phyloP scores from a whole-genome alignment of 1,284 basidiomycete species.

The Moniliella sp. region DNA sequence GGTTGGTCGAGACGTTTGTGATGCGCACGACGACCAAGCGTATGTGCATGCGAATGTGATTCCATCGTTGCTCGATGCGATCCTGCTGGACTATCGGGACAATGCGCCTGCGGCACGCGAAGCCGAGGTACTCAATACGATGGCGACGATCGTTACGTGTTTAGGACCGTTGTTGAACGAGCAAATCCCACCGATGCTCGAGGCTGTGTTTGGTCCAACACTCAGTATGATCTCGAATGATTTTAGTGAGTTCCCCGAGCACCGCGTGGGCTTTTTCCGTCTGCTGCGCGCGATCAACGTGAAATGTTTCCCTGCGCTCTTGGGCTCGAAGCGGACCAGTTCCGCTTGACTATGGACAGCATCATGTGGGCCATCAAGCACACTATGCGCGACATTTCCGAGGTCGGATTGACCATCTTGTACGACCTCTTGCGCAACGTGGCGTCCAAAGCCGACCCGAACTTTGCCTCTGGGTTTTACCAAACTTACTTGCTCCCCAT shows the following conservation, averaged over 20 bases:
- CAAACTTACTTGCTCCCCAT: slow-evolving; percentile 79
- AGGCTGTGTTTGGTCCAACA: slow-evolving; percentile 92
- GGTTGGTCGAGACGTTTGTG: slow-evolving; percentile 86
- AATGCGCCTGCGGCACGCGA: slow-evolving; percentile 85
- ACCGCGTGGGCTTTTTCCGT: slow-evolving; percentile 91
- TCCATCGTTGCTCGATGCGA: slow-evolving; percentile 83
- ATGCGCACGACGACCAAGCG: slow-evolving; percentile 82
- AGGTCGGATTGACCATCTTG: slow-evolving; percentile 61
- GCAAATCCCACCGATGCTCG: slow-evolving; percentile 84
- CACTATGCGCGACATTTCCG: slow-evolving; percentile 95
- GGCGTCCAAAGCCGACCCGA: slow-evolving; percentile 51
- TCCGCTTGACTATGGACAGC: slow-evolving; percentile 95
- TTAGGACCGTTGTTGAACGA: slow-evolving; percentile 46
- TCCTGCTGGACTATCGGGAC: slow-evolving; percentile 81
- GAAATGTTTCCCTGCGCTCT: slow-evolving; percentile 92
- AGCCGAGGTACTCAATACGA: slow-evolving; percentile 89
- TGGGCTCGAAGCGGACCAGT: slow-evolving; percentile 65
- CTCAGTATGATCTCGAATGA: slow-evolving; percentile 98
- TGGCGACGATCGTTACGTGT: slow-evolving; percentile 68
- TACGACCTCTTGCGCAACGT: slow-evolving; percentile 92
- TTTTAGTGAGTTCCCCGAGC: slow-evolving; percentile 90
- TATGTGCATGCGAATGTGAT: slow-evolving; percentile 76
- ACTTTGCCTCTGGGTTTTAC: slow-evolving; percentile 62
- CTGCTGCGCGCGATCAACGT: slow-evolving; percentile 76
- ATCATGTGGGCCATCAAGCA: slow-evolving; percentile 99